phyloP scores from a whole-genome alignment of 2,329 filamentous ascomycete genomes.

The Arthrobotrys megalospora region DNA sequence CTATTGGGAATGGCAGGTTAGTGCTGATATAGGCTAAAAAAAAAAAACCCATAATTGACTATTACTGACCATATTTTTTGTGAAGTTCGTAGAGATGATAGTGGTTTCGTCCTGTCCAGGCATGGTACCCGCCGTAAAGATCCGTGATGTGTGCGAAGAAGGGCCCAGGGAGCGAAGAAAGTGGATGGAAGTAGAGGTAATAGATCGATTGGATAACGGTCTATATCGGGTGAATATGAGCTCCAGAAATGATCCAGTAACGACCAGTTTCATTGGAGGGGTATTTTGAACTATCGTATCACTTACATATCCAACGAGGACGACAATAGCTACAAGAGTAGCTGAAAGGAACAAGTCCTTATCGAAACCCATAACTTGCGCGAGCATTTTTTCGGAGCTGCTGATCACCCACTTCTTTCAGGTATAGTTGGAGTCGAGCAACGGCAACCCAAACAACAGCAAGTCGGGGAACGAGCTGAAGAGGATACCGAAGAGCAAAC shows the following conservation, averaged over 20 bases:
- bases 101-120: slow-evolving; percentile 81
- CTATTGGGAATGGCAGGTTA: slow-evolving; percentile 11
- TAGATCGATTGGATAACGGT: slow-evolving; percentile 67
- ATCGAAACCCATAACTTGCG: slow-evolving; percentile 19
- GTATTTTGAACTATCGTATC: background rate
- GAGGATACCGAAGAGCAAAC: slow-evolving; percentile 3
- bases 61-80: slow-evolving; percentile 75
- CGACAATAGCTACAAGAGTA: background rate
- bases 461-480: slow-evolving; percentile 3
- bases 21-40: background rate
- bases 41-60: background rate
- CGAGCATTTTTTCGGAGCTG: slow-evolving; percentile 21
- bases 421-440: slow-evolving; percentile 1
- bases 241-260: background rate
- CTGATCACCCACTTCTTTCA: background rate
- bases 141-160: slow-evolving; percentile 76
- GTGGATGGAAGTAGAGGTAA: slow-evolving; percentile 76
- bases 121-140: slow-evolving; percentile 76
- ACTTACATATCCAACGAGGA: slow-evolving; percentile 19
- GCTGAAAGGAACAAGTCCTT: slow-evolving; percentile 19
- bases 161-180: slow-evolving; percentile 77
- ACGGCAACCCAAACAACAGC: slow-evolving; percentile 4
- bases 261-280: background rate
- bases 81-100: slow-evolving; percentile 81
- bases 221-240: background rate